Percentiles rank a stretch among this genome's conserved stretches.
phyloP scores from a whole-genome alignment of 2,329 filamentous ascomycete genomes.

The Ophiostoma novo-ulmi region DNA sequence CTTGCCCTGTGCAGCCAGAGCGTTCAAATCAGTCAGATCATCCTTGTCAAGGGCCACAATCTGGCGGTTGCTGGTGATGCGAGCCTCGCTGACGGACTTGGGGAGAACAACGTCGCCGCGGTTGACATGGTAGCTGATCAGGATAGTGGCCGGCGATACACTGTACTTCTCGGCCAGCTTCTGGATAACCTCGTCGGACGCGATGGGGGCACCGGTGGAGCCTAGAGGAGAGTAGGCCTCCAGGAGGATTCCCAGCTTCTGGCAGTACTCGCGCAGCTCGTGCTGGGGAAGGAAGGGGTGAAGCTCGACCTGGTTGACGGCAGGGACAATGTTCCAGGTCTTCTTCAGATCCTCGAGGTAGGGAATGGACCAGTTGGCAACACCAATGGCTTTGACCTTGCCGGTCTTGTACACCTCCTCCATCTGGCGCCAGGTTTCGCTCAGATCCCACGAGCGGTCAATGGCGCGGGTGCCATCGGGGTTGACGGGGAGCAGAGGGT shows the following conservation, averaged over 20 bases:
- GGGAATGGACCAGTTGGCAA: constrained; percentile 54
- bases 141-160: constrained; percentile 55
- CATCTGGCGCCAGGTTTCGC: constrained; percentile 54
- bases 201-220: constrained; percentile 35
- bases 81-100: constrained; percentile 62
- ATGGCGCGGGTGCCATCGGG: constrained; percentile 20
- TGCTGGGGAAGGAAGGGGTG: constrained; percentile 45
- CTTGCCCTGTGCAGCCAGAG: constrained; percentile 20
- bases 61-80: constrained; percentile 61
- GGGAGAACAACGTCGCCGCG: constrained; percentile 64
- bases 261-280: constrained; percentile 50
- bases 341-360: constrained; percentile 50
- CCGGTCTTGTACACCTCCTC: constrained; percentile 51
- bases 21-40: constrained; percentile 15
- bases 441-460: constrained; percentile 19
- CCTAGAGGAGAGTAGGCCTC: constrained; percentile 44
- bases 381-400: constrained; percentile 53
- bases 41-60: constrained; percentile 12
- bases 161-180: constrained; percentile 53
- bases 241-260: constrained; percentile 47
- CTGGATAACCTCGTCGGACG: constrained; percentile 57
- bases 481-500: constrained; percentile 21
- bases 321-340: constrained; percentile 44
- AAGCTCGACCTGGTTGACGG: constrained; percentile 49
- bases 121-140: constrained; percentile 61